Evolutionary conservation across 257 asterid genomes (phyloP), one percentile per base, ranked within the genome.

Genomic region (Henckelia pumila): DNA sequence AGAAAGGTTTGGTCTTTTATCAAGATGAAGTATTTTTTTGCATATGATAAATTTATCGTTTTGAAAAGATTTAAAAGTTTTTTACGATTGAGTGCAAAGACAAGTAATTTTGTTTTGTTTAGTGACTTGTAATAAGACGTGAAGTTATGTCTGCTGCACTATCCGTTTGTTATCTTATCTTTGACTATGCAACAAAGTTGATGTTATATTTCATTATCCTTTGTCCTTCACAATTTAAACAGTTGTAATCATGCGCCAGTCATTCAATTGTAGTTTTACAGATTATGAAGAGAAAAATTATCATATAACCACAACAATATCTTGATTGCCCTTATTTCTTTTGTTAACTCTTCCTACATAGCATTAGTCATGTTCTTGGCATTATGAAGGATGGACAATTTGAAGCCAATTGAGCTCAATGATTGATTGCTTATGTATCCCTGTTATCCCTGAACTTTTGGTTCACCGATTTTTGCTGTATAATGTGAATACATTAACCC

Each of bases 401-500:
- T 21, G 66, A 33, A 33, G 30, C 29, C 29, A 61, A 61, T 61
- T 17, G 55, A 47, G 55, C 55, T 47, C 0, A 21, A 62, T 62
- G 14, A 21, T n/a, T 62, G 14, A 21, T n/a, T 23, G 10, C 24
- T 17, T 59, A 29, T 7, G 7, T 59, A 26, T 24, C 24, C 28
- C 1, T 26, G 9, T 19, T 26, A 59, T 26, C 17, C n/a, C 4
- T 25, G 30, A 59, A 6, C 50, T 56, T 64, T 26, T 25, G 23
- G 9, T 35, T 40, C 17, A 11, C 8, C 30, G 11, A 16, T 56
- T 30, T 33, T 23, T 67, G 25, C 62, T 17, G 33, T 21, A 47
- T 59, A 59, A 19, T 33, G 44, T 55, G 26, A 32, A 8, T 57
- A 50, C 52, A 65, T 66, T 29, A 37, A 55, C 23, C 63, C 55